Evolutionary conservation across 345 rosid species (phyloP).

Genomic region (Sisymbrium altissimum): DNA sequence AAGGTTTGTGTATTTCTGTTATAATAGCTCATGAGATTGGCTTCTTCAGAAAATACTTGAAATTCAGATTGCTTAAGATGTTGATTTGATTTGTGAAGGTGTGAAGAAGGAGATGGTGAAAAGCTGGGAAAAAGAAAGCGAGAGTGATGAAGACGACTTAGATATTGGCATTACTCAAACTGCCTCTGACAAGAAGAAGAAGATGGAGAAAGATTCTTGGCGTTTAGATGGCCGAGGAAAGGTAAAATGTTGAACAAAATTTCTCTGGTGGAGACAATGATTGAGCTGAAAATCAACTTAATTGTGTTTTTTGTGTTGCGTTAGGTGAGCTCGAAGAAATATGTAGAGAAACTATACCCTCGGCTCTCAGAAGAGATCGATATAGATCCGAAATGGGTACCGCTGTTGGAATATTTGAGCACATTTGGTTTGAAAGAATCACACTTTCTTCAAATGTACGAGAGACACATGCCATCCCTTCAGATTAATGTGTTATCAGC

Average conservation of each 20-base stretch:
- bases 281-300: conserved; percentile 6
- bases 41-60: not conserved
- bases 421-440: conserved; percentile 82
- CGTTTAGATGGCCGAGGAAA: conserved; percentile 37
- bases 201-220: conserved; percentile 39
- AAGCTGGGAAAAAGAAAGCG: conserved; percentile 26
- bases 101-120: conserved; percentile 32
- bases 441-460: conserved; percentile 82
- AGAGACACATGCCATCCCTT: conserved; percentile 83
- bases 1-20: conserved; percentile 40
- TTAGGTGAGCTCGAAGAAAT: conserved; percentile 44
- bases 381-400: conserved; percentile 74
- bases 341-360: conserved; percentile 46
- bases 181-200: conserved; percentile 32
- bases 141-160: conserved; percentile 26
- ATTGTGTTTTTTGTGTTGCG: conserved; percentile 6
- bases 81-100: conserved; percentile 41
- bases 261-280: not conserved
- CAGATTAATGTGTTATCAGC: conserved; percentile 78
- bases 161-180: conserved; percentile 30
- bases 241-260: conserved; percentile 39
- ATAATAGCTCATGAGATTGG: not conserved
- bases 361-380: conserved; percentile 64
- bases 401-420: conserved; percentile 79
- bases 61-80: conserved; percentile 5